Evolutionary conservation across 2,329 filamentous ascomycete species (phyloP).

Genomic region (Samsoniella hepiali): DNA sequence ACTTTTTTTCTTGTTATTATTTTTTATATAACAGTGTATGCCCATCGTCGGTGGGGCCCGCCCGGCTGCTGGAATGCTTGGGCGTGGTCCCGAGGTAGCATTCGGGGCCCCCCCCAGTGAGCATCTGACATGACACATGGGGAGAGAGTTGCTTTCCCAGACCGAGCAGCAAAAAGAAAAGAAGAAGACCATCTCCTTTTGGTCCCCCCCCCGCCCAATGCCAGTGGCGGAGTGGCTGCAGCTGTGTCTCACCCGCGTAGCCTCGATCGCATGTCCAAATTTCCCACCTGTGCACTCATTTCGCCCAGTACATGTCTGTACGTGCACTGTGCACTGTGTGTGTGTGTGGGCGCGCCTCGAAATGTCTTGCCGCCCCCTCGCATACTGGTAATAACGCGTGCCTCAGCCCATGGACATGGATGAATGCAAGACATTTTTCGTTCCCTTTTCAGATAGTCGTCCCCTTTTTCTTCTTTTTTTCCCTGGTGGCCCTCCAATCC

Average conservation of each 20-base stretch:
- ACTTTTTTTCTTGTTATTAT: too few relatives aligned
- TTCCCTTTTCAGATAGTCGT: background rate
- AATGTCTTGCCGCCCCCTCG: conserved; percentile 17
- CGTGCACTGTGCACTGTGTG: background rate
- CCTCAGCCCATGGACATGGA: background rate
- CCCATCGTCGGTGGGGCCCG: too few relatives aligned
- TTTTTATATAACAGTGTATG: too few relatives aligned
- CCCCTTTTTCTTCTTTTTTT: background rate
- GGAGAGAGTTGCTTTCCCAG: too few relatives aligned
- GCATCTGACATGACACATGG: too few relatives aligned
- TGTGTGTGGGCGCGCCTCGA: conserved; percentile 3
- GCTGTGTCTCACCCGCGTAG: background rate
- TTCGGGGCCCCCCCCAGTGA: too few relatives aligned
- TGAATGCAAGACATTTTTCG: background rate
- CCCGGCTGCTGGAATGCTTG: too few relatives aligned
- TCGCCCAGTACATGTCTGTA: background rate
- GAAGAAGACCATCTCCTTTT: too few relatives aligned
- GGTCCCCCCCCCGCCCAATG: background rate
- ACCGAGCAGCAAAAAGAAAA: too few relatives aligned
- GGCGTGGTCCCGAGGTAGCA: too few relatives aligned
- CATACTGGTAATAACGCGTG: background rate
- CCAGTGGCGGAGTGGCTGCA: background rate
- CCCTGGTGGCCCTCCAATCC: background rate
- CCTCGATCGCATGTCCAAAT: conserved; percentile 5
- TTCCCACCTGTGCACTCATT: conserved; percentile 2